Conservation (phyloP, 208 protist genomes). For the Vickermania spadyakhi region DNA sequence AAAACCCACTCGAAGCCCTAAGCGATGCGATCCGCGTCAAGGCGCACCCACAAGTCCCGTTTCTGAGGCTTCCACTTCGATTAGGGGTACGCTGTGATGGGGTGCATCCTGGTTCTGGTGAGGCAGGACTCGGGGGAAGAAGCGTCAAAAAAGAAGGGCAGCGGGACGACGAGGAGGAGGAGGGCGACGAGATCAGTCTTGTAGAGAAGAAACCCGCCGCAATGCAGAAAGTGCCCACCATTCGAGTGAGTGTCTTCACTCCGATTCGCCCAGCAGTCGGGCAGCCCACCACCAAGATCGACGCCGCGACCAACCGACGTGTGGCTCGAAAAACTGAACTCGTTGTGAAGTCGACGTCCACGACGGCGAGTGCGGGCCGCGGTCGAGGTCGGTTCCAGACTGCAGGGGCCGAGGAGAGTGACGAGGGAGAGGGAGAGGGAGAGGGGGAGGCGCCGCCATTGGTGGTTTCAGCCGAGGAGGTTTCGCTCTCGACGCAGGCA, state of each 20-base stretch:
- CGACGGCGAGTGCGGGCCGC: background rate
- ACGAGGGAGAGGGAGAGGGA: slow-evolving; percentile 1
- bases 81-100: background rate
- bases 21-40: background rate
- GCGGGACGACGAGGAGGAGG: background rate
- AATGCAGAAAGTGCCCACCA: slow-evolving; percentile 20
- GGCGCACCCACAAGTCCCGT: background rate
- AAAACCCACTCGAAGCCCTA: background rate
- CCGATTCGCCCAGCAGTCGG: slow-evolving; percentile 25
- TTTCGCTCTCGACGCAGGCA: slow-evolving; percentile 13
- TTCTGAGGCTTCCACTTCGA: background rate
- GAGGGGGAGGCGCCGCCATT: background rate
- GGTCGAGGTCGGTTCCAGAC: background rate
- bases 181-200: background rate
- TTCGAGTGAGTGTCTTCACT: slow-evolving; percentile 59
- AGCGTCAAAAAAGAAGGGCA: background rate
- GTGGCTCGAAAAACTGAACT: slow-evolving; percentile 28
- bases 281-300: slow-evolving; percentile 23
- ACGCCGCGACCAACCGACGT: slow-evolving; percentile 37
- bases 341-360: slow-evolving; percentile 9
- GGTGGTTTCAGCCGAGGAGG: slow-evolving; percentile 6
- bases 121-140: background rate
- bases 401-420: background rate
- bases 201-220: background rate
- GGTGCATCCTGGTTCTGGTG: background rate